A percentile compares a stretch with the other conserved stretches of the same genome.
These are phyloP conservation scores for Laguncularia racemosa DNA, from an alignment of 345 rosid species.

Conservation along the genomic window DNA sequence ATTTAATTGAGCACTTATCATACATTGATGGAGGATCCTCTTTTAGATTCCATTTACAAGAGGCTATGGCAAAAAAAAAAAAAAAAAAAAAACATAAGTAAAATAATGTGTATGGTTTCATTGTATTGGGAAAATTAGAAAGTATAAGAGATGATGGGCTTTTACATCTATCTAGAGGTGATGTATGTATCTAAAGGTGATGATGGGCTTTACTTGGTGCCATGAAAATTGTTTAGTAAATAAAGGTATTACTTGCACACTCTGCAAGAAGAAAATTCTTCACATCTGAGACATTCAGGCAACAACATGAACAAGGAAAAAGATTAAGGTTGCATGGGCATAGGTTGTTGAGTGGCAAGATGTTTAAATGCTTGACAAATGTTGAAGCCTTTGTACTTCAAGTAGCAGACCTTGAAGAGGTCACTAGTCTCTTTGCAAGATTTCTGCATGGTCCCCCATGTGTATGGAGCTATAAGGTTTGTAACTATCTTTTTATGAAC, in stretches of 20 bases:
- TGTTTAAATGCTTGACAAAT: conserved; percentile 50
- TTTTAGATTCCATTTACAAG: conserved; percentile 65
- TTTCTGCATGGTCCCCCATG: too few species aligned
- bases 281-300: background rate
- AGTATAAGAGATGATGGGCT: conserved; percentile 56
- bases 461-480: too few species aligned
- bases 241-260: conserved; percentile 32
- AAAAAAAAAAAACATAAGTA: too few species aligned
- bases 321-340: conserved; percentile 32
- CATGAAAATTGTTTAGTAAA: conserved; percentile 63
- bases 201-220: conserved; percentile 75
- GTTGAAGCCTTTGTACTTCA: too few species aligned
- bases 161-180: conserved; percentile 25
- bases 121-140: conserved; percentile 75
- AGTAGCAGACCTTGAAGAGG: conserved; percentile 86
- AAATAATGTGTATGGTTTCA: conserved; percentile 61
- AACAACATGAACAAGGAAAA: conserved; percentile 20
- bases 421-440: conserved; percentile 30
- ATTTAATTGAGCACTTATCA: too few species aligned
- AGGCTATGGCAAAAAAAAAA: conserved; percentile 60
- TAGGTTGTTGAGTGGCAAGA: conserved; percentile 47
- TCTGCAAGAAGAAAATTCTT: background rate
- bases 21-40: conserved; percentile 59
- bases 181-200: conserved; percentile 77
- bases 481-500: too few species aligned